phyloP scores from a whole-genome alignment of 163 green algal species.

The Chloroidium sp. region DNA sequence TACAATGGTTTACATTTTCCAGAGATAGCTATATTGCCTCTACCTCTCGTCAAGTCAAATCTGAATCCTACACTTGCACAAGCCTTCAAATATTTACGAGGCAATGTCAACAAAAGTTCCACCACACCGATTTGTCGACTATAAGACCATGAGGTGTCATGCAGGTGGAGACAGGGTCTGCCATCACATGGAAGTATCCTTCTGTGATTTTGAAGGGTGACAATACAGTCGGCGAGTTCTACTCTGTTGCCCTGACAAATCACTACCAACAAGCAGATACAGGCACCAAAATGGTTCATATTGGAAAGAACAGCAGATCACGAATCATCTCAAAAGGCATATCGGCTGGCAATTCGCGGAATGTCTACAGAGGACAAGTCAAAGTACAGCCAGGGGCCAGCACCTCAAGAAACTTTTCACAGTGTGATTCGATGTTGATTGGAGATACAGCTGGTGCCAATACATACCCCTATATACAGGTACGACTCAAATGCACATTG shows the following conservation, averaged over 20 bases:
- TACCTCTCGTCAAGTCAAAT: too few species aligned
- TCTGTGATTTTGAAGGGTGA: slow-evolving; percentile 88
- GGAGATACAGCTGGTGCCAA: slow-evolving; percentile 90
- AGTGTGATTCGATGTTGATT: slow-evolving; percentile 99
- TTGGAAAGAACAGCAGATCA: slow-evolving; percentile 92
- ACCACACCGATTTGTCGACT: too few species aligned
- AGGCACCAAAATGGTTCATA: slow-evolving; percentile 98
- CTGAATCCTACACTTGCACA: too few species aligned
- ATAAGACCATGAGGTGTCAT: too few species aligned
- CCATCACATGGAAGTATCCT: slow-evolving; percentile 99
- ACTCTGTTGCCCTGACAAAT: slow-evolving; percentile 97
- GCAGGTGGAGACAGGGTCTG: slow-evolving; percentile 92
- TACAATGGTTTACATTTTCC: too few species aligned
- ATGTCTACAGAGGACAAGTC: slow-evolving; percentile 61
- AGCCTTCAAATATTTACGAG: too few species aligned
- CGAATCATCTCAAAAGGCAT: slow-evolving; percentile 99
- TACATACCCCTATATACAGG: slow-evolving; percentile 98
- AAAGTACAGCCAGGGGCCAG: slow-evolving; percentile 68
- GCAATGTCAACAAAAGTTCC: too few species aligned
- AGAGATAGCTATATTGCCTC: too few species aligned
- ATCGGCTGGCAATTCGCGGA: slow-evolving; percentile 69
- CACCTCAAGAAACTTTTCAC: slow-evolving; percentile 86
- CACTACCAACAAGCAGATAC: slow-evolving; percentile 89
- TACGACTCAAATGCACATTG: slow-evolving; percentile 16
- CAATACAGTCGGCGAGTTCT: slow-evolving; percentile 95